A percentile compares a stretch with the other conserved stretches of the same genome.
These are phyloP conservation scores for Yamadazyma trypodendri DNA, from an alignment of 1,139 yeast species.

Conservation along the genomic window DNA sequence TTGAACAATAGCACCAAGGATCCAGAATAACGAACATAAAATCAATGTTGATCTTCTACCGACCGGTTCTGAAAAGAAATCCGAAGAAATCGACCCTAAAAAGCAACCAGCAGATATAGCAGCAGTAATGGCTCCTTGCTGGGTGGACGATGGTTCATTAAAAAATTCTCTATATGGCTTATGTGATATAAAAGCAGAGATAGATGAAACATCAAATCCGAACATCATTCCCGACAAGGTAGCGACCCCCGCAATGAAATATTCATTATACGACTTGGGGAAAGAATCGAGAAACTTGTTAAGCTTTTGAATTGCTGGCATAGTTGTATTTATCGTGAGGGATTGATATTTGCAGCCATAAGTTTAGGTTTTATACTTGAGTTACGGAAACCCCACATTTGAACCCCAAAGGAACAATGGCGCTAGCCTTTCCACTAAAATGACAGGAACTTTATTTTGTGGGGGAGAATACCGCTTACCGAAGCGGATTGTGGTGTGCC, in stretches of 20 bases:
- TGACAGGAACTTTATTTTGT: too few species aligned
- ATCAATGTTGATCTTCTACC: slow-evolving; percentile 57
- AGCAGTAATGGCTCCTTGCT: slow-evolving; percentile 62
- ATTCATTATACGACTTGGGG: slow-evolving; percentile 2
- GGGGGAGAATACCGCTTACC: too few species aligned
- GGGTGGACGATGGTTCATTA: slow-evolving; percentile 38
- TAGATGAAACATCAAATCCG: slow-evolving; percentile 67
- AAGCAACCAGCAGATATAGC: slow-evolving; percentile 60
- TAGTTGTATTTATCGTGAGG: background rate
- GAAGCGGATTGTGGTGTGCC: too few species aligned
- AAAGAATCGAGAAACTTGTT: slow-evolving; percentile 1
- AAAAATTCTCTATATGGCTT: slow-evolving; percentile 30
- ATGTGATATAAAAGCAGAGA: slow-evolving; percentile 49
- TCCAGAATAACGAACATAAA: slow-evolving; percentile 43
- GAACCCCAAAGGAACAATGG: too few species aligned
- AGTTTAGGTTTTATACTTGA: too few species aligned
- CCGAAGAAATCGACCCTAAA: slow-evolving; percentile 49
- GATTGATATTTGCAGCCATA: background rate
- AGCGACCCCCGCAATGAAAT: slow-evolving; percentile 42
- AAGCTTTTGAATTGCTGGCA: background rate
- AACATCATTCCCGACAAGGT: slow-evolving; percentile 59
- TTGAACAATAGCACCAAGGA: slow-evolving; percentile 48
- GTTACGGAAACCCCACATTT: too few species aligned
- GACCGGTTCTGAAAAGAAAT: slow-evolving; percentile 50
- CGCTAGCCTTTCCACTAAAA: too few species aligned